Conservation (phyloP, 345 rosid species). For the Draba incana region DNA sequence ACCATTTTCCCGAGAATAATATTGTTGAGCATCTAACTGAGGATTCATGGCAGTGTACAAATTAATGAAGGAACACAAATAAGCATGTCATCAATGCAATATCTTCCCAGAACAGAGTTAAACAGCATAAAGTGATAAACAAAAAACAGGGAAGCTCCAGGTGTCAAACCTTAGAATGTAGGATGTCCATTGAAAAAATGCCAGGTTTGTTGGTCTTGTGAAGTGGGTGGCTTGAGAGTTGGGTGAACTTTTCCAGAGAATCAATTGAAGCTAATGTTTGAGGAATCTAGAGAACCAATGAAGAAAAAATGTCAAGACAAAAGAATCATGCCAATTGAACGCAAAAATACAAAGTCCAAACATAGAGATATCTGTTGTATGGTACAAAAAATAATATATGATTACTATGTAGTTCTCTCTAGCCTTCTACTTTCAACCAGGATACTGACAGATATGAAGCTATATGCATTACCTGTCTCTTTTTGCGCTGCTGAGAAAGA, state of each 20-base stretch:
- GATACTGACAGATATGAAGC: slow-evolving; percentile 1
- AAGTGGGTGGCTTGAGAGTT: slow-evolving; percentile 90
- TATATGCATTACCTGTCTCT: slow-evolving; percentile 57
- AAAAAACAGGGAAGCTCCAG: slow-evolving; percentile 6
- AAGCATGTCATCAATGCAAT: slow-evolving; percentile 19
- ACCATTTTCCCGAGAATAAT: neutral
- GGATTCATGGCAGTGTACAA: neutral
- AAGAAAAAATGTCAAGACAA: slow-evolving; percentile 21
- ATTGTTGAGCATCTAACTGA: neutral
- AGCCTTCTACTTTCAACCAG: slow-evolving; percentile 15
- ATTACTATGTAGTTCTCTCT: slow-evolving; percentile 9
- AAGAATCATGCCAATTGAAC: neutral
- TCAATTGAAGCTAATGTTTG: slow-evolving; percentile 62
- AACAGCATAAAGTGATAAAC: slow-evolving; percentile 7
- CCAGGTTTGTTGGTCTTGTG: slow-evolving; percentile 87
- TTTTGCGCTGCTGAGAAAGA: slow-evolving; percentile 90
- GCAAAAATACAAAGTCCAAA: slow-evolving; percentile 11
- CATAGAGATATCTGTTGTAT: neutral
- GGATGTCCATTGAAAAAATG: slow-evolving; percentile 70
- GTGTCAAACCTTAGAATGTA: slow-evolving; percentile 65
- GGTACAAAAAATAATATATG: slow-evolving; percentile 5
- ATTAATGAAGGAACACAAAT: neutral
- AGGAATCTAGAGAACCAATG: slow-evolving; percentile 56
- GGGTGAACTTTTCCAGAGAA: slow-evolving; percentile 74
- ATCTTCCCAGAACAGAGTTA: slow-evolving; percentile 10